phyloP scores from a whole-genome alignment of 345 rosid genomes.

The Acer negundo region DNA sequence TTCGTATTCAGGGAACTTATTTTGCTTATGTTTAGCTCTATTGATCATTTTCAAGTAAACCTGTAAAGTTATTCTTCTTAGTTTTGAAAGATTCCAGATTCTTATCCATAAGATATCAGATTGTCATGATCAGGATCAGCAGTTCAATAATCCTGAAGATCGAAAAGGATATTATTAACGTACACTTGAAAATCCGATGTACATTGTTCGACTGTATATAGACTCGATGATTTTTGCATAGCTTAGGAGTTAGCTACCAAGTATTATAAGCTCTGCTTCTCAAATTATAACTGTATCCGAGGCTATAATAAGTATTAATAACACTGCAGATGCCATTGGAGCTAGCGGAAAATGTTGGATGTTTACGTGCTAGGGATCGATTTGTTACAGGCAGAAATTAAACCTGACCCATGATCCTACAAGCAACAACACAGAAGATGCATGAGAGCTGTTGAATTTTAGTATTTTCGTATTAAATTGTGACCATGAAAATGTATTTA shows the following conservation, averaged over 20 bases:
- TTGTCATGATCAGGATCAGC: not conserved
- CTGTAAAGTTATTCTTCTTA: not conserved
- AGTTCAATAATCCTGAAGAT: too few species aligned
- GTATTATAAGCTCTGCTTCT: not conserved
- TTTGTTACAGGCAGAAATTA: not conserved
- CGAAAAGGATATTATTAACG: too few species aligned
- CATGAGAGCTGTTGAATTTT: not conserved
- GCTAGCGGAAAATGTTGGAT: not conserved
- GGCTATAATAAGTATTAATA: too few species aligned
- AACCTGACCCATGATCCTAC: not conserved
- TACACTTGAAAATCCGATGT: too few species aligned
- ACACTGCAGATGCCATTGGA: too few species aligned
- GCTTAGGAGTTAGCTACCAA: not conserved
- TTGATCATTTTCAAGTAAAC: not conserved
- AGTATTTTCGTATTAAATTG: not conserved
- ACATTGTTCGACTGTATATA: not conserved
- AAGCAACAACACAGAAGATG: too few species aligned
- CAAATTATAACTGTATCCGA: not conserved
- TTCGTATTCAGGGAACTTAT: not conserved
- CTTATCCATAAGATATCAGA: not conserved
- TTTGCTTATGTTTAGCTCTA: too few species aligned
- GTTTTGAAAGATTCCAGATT: not conserved
- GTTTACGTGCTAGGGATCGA: not conserved
- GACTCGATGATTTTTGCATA: not conserved
- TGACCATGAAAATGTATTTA: not conserved